Evolutionary conservation across 495 filamentous ascomycete genomes (phyloP), one percentile per base, ranked within the genome.

Genomic region (Aspergillus sparsus): DNA sequence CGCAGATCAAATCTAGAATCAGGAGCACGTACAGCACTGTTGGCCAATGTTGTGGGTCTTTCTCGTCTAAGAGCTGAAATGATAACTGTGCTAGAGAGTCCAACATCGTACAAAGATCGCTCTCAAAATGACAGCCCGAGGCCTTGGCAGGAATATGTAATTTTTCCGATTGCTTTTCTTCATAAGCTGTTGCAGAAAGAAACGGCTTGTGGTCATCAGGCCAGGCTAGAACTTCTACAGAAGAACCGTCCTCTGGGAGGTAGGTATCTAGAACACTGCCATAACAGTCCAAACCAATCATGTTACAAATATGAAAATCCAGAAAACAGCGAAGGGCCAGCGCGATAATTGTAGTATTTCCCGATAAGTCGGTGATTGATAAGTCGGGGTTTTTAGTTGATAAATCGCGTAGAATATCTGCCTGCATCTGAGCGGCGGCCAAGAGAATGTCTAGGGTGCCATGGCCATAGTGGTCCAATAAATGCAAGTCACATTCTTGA

Each of bases 21-120:
- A 46, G 11, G 12, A 55, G 53, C 13, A 55, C 53, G 21, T 55
- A 33, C 1, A 55, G 53, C 1, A 56, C 54, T 35, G 54, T 47
- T 18, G 54, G 54, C 54, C 54, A 56, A 12, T 56, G 27, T 49
- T 15, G 1, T 7, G 41, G 54, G 34, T 56, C 54, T 12, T 46
- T 27, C 3, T 7, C 49, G 37, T 56, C 13, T 33, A 56, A 16
- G 0, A 56, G 54, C 8, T 47, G 42, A 32, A 56, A 56, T 6
- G 41, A 47, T 3, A 36, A 15, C n/a, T 47, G 9, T 9, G 6
- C n/a, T 47, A 56, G 18, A 36, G 34, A 18, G 5, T 16, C 54
- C 10, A 46, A 13, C 54, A 56, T 49, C 13, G 42, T 13, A 13
- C 37, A 41, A 6, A 11, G 27, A 11, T 15, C 33, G n/a, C 41